Evolutionary conservation across 129 eudicot genomes (phyloP), one percentile per base, ranked within the genome.

Genomic region (Chrysanthemum seticuspe): DNA sequence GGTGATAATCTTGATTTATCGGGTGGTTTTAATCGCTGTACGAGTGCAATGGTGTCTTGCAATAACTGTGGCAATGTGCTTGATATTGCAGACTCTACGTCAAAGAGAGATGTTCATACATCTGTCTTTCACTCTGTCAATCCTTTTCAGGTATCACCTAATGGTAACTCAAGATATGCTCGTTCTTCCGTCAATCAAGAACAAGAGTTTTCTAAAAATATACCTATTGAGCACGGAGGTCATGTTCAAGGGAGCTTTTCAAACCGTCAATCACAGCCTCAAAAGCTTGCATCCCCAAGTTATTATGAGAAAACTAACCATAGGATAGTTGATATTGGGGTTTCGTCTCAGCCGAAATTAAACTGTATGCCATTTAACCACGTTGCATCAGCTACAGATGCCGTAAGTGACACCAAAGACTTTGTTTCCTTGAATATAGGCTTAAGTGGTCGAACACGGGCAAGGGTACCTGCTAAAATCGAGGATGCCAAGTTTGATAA

Each of bases 61-160:
- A 83, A 73, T 59, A 83, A 76, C 66, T 86, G 91, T 80, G 89
- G 87, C 61, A 77, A 66, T 80, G 45, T 75, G 74, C 44, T 83
- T 23, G 86, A 85, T 69, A 58, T 57, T 62, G n/a, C 65, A 40
- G 85, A 81, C 18, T 57, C 74, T 23, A 66, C 70, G 66, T 70
- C 74, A 16, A 73, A 57, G 47, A n/a, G 45, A 31, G 83, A 76
- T 75, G 84, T 75, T 44, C 54, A 52, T 2, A 70, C 85, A 10
- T 48, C 76, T 52, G 12, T 47, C 50, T 62, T 79, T 3, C 10
- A 72, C 52, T 61, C 34, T 65, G 70, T 77, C 13, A 70, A 78
- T 49, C 62, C 83, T 52, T 69, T 71, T 57, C 80, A 65, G 62
- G 79, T 29, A 8, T 73, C 73, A 14, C 84, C 69, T 57, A 78